A percentile compares a stretch with the other conserved stretches of the same genome.
Evolutionary conservation across 2,329 filamentous ascomycete species (phyloP).

Genomic region (Aspergillus sergii): DNA sequence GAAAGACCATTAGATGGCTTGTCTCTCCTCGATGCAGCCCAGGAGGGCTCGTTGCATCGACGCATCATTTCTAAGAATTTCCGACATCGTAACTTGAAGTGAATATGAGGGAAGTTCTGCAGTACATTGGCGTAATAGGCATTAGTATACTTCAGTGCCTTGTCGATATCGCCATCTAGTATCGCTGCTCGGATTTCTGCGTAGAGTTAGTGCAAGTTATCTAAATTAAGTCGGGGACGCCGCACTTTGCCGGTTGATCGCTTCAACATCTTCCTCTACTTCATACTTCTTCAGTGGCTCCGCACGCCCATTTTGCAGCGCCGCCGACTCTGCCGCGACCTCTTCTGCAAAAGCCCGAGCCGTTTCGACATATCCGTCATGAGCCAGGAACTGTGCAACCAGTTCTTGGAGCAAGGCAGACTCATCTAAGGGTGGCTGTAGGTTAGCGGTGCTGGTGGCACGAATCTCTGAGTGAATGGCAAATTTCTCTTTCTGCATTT

Average conservation of each 20-base stretch:
- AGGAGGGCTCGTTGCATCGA: constrained; percentile 65
- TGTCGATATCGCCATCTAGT: constrained; percentile 88
- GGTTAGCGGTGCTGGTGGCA: constrained; percentile 56
- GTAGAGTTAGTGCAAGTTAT: background rate
- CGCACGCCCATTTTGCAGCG: constrained; percentile 62
- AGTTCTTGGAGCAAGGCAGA: constrained; percentile 79
- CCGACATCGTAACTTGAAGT: constrained; percentile 84
- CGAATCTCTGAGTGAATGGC: constrained; percentile 65
- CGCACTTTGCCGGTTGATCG: constrained; percentile 81
- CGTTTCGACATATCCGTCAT: constrained; percentile 94
- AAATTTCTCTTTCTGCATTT: constrained; percentile 60
- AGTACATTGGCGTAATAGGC: constrained; percentile 80
- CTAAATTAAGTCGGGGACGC: background rate
- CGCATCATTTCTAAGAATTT: constrained; percentile 96
- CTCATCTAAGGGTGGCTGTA: constrained; percentile 70
- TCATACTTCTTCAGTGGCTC: constrained; percentile 61
- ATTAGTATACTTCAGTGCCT: constrained; percentile 78
- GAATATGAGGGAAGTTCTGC: constrained; percentile 76
- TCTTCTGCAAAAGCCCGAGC: constrained; percentile 86
- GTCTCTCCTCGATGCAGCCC: constrained; percentile 39
- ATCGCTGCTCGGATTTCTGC: constrained; percentile 83
- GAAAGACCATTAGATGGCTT: constrained; percentile 42
- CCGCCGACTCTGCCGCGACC: constrained; percentile 71
- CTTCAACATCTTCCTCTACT: constrained; percentile 80
- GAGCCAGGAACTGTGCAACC: constrained; percentile 84